Evolutionary conservation across 140 eudicot genomes (phyloP).

Genomic region (Ambrosia hybrid): DNA sequence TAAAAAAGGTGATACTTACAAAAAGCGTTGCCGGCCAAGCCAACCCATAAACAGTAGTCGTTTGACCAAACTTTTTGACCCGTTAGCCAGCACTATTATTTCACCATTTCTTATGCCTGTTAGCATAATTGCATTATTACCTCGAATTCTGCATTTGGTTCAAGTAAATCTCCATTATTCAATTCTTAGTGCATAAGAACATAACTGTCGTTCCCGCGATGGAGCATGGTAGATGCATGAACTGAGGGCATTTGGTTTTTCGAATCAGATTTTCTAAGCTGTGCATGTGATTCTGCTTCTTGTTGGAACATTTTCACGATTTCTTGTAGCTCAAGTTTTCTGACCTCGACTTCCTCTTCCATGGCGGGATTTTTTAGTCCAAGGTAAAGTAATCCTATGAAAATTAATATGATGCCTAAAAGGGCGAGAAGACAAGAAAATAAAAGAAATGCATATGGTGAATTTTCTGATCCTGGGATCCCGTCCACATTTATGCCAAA

Average conservation of each 20-base stretch:
- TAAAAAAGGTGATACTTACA: background rate
- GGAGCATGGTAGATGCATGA: conserved; percentile 25
- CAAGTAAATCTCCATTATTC: background rate
- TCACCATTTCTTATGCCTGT: background rate
- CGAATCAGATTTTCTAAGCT: conserved; percentile 51
- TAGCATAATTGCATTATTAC: conserved; percentile 5
- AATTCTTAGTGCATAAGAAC: conserved; percentile 40
- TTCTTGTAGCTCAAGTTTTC: conserved; percentile 63
- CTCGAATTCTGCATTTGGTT: background rate
- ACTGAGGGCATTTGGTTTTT: conserved; percentile 13
- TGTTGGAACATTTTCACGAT: conserved; percentile 66
- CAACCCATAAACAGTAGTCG: background rate
- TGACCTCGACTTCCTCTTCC: conserved; percentile 60
- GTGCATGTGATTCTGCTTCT: conserved; percentile 76
- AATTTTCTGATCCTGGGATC: conserved; percentile 52
- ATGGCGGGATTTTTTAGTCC: conserved; percentile 54
- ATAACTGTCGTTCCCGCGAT: conserved; percentile 29
- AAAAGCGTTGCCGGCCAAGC: background rate
- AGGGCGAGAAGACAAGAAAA: conserved; percentile 48
- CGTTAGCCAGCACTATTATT: background rate
- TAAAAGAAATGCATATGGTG: conserved; percentile 64
- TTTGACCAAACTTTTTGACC: background rate
- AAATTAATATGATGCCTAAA: conserved; percentile 49
- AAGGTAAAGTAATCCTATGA: conserved; percentile 59
- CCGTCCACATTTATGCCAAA: conserved; percentile 78